Base-by-base conservation (phyloP, 306 rosid species). In the Rosa lucieae region DNA sequence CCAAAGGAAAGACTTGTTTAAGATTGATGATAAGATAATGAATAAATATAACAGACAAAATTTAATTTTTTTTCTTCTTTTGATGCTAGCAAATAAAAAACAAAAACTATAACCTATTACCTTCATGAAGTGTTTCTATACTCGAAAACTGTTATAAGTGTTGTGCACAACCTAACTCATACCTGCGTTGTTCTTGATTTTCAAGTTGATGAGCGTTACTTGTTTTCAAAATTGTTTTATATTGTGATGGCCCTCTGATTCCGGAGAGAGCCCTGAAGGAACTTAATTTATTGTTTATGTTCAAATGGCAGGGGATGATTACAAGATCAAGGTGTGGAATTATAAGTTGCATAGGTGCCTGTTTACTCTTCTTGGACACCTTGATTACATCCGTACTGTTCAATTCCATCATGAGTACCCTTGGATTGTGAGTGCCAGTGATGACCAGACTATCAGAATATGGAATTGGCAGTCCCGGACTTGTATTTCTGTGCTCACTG, bases 401-500 rank as follows among this genome's bases (percentile, higher is more conserved):
- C 98, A 93, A 75, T 93, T 91, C 85, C 98, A 93, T 82, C 94
- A 91, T 71, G 98, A 91, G 83, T 83, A 81, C 84, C 97, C 97
- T 3, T 93, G 98, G 98, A 88, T 93, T 80, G 97, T 93, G 74
- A 93, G 98, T 83, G 97, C 98, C 39, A 93, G 98, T 83, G 98
- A 93, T 76, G 98, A 93, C 83, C 98, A 93, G 84, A 93, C 98
- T 13, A 93, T 93, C 74, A 89, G 98, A 74, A 87, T 93, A 20
- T 93, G 97, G 98, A 93, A 93, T 77, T 93, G 98, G 98, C 98
- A 93, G 79, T 93, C 98, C 46, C 92, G 98, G 14, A 93, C 94
- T 58, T 93, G 98, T 46, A 88, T 93, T 71, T 93, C 98, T 83
- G 98, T 91, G 79, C 83, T 93, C 73, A 93, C 98, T 49, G 97